These are phyloP conservation scores for Syzygium aqueum DNA, from an alignment of 345 rosid genomes.

Conservation along the genomic window DNA sequence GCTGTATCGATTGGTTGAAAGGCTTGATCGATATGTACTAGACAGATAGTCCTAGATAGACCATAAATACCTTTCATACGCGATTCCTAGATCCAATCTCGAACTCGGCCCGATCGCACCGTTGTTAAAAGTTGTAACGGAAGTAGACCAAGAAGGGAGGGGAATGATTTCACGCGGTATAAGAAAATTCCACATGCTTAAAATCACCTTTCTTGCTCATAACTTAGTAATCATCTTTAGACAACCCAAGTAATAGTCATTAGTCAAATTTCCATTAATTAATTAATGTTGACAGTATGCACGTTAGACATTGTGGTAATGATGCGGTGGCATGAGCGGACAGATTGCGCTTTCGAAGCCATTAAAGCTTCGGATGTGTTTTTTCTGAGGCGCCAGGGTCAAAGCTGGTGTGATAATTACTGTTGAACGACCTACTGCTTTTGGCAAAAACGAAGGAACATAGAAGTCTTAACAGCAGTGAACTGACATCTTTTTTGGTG, in stretches of 20 bases:
- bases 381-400: not conserved
- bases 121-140: no score
- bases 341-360: not conserved
- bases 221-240: not conserved
- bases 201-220: not conserved
- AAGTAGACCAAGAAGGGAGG: no score
- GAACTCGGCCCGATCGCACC: no score
- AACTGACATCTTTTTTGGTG: not conserved
- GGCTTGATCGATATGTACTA: no score
- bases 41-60: no score
- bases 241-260: not conserved
- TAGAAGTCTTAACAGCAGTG: not conserved
- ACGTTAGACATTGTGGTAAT: not conserved
- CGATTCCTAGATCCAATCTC: no score
- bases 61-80: no score
- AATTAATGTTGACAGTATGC: not conserved
- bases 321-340: not conserved
- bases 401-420: not conserved
- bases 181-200: not conserved
- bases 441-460: not conserved
- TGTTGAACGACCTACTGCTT: not conserved
- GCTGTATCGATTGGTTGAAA: no score
- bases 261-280: not conserved
- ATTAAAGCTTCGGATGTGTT: not conserved
- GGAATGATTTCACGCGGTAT: not conserved